phyloP scores from a whole-genome alignment of 495 filamentous ascomycete species.

The Cercophora samala region DNA sequence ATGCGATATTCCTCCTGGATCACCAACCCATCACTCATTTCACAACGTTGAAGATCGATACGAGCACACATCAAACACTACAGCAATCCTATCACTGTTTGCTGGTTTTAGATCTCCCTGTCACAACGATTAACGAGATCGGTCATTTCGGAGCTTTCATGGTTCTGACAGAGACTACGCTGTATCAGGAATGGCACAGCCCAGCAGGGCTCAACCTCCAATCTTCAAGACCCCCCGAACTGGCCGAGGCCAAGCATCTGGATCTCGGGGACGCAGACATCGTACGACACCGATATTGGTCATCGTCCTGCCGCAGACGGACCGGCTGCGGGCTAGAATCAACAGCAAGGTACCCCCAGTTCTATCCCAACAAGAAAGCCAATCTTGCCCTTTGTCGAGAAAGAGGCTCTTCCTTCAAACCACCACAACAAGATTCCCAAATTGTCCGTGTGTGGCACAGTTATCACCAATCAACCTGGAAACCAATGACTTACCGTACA shows the following conservation, averaged over 20 bases:
- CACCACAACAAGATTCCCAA: neutral
- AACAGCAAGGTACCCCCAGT: neutral
- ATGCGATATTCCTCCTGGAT: neutral
- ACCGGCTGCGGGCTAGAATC: neutral
- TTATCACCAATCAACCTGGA: neutral
- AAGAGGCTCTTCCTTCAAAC: neutral
- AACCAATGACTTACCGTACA: neutral
- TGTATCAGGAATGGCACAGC: neutral
- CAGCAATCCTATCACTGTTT: neutral
- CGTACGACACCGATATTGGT: slow-evolving; percentile 3
- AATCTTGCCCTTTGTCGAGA: neutral
- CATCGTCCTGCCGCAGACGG: neutral
- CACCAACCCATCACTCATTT: slow-evolving; percentile 5
- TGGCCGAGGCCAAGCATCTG: neutral
- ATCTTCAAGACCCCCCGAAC: neutral
- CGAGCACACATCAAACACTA: neutral
- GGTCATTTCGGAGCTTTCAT: neutral
- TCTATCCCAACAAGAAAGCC: too few species aligned
- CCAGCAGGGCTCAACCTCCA: neutral
- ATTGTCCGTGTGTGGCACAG: neutral
- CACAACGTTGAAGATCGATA: neutral
- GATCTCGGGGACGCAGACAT: neutral
- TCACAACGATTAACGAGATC: neutral
- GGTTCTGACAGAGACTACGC: neutral
- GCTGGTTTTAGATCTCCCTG: slow-evolving; percentile 1